Percentiles rank a stretch among this genome's conserved stretches.
Evolutionary conservation across 345 rosid genomes (phyloP).

Genomic region (Pugionium cornutum): DNA sequence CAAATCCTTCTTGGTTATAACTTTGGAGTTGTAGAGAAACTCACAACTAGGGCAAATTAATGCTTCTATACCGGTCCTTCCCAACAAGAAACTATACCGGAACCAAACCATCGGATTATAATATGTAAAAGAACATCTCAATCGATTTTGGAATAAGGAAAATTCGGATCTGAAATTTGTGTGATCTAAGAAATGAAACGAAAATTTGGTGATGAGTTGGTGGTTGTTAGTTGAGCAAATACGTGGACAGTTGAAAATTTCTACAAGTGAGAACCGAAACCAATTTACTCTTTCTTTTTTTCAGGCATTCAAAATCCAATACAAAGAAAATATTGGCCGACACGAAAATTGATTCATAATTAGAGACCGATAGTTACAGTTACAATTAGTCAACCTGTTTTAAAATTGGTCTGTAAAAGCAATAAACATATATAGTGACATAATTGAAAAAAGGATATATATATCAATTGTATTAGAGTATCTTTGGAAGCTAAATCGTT

Average conservation of each 20-base stretch:
- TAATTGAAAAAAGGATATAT: no score
- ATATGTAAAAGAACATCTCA: neutral
- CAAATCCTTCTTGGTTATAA: no score
- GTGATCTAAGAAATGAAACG: neutral
- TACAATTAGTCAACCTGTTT: conserved; percentile 5
- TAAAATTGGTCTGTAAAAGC: neutral
- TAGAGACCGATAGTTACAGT: neutral
- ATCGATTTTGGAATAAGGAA: neutral
- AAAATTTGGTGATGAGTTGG: conserved; percentile 33
- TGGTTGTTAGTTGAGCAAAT: conserved; percentile 37
- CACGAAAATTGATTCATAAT: neutral
- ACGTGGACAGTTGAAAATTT: conserved; percentile 18
- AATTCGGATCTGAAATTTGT: neutral
- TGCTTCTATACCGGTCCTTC: no score
- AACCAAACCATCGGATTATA: no score
- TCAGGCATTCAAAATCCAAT: neutral
- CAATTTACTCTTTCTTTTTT: neutral
- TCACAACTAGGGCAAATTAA: no score
- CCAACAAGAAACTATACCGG: neutral
- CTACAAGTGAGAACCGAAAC: conserved; percentile 19
- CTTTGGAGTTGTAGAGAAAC: no score
- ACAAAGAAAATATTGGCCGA: neutral
- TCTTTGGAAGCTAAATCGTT: conserved; percentile 7
- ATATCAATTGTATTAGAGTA: neutral
- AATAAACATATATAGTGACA: neutral